A percentile compares a stretch with the other conserved stretches of the same genome.
These are phyloP conservation scores for Tylopilus sp. DNA, from an alignment of 1,284 basidiomycete species.

Conservation along the genomic window DNA sequence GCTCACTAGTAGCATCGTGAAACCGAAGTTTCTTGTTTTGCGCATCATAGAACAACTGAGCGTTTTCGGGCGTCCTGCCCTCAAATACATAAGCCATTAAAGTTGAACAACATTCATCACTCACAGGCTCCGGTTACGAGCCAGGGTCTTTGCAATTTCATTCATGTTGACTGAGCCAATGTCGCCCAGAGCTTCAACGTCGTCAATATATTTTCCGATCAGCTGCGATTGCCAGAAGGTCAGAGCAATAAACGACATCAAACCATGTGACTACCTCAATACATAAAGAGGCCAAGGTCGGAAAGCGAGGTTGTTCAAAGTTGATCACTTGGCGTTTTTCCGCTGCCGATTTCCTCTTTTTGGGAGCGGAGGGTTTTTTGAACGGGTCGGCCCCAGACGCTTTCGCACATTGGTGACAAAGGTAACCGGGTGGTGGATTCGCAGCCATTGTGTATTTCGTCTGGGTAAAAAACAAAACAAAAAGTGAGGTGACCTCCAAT, in stretches of 20 bases:
- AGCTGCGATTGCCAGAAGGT: constrained; percentile 44
- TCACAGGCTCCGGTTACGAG: constrained; percentile 81
- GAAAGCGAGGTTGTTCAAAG: constrained; percentile 68
- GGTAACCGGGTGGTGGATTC: constrained; percentile 62
- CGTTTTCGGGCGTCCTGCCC: constrained; percentile 67
- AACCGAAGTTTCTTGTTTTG: constrained; percentile 67
- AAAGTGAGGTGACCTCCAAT: constrained; percentile 3
- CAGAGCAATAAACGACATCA: background rate
- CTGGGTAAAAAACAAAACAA: constrained; percentile 40
- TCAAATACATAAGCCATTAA: background rate
- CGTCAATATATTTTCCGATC: constrained; percentile 81
- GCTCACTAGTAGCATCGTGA: constrained; percentile 85
- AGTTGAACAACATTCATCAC: constrained; percentile 29
- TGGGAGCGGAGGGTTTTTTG: constrained; percentile 63
- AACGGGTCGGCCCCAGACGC: constrained; percentile 73
- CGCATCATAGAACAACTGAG: constrained; percentile 77
- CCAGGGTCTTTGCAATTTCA: constrained; percentile 78
- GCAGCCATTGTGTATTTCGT: constrained; percentile 80
- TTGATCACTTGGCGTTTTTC: constrained; percentile 62
- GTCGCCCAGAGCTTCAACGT: constrained; percentile 86
- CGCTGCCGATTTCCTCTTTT: constrained; percentile 55
- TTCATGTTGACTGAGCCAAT: constrained; percentile 79
- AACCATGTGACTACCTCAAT: constrained; percentile 53
- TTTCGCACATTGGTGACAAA: constrained; percentile 79
- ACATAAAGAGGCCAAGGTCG: constrained; percentile 70